Base-by-base conservation (phyloP, 495 filamentous ascomycete species). In the Neurospora sp. region DNA sequence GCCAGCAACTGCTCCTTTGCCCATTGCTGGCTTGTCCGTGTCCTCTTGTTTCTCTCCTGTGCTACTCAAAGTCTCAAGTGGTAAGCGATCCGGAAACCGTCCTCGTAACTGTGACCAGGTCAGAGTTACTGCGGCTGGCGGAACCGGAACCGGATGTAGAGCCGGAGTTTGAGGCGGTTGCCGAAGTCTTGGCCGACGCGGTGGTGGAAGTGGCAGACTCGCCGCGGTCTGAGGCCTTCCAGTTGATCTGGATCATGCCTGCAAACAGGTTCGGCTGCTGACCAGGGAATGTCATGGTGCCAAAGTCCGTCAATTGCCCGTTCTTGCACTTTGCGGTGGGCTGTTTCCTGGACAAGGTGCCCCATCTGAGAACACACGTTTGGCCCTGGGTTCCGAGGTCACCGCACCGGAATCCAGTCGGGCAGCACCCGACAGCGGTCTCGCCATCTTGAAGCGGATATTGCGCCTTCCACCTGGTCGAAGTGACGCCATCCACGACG, bases 401-500 rank as follows among this genome's bases (percentile, higher is more conserved):
- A 24, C 42, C 39, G 69, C 78, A 80, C 9, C 11, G 13, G 72
- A 74, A 80, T 7, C 78, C 78, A 34, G 59, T 39, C 4, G 81
- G 80, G 45, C 80, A 82, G 70, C 81, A 82, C 4, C 80, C 81
- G 2, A 80, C 72, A 17, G 79, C 79, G 0, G 78, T 81, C 72
- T 82, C 81, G 6, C 76, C 74, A 0, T 75, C 3, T 36, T 71
- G 71, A 69, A 81, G 74, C 15, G 66, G 36, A 59, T 73, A 82
- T 73, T 81, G 76, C 5, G 78, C 45, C 19, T 31, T 5, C 78
- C 77, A 82, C 15, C 73, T 70, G 19, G 74, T 48, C 1, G 62
- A 54, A 10, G 42, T 69, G 24, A 42, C 19, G 11, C 13, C 39
- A 37, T 69, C 34, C 11, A 73, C 79, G 4, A 71, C 73, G 1